A percentile compares a stretch with the other conserved stretches of the same genome.
These are phyloP conservation scores for Dactylorhiza incarnata DNA, from an alignment of 106 monocot genomes.

Conservation along the genomic window DNA sequence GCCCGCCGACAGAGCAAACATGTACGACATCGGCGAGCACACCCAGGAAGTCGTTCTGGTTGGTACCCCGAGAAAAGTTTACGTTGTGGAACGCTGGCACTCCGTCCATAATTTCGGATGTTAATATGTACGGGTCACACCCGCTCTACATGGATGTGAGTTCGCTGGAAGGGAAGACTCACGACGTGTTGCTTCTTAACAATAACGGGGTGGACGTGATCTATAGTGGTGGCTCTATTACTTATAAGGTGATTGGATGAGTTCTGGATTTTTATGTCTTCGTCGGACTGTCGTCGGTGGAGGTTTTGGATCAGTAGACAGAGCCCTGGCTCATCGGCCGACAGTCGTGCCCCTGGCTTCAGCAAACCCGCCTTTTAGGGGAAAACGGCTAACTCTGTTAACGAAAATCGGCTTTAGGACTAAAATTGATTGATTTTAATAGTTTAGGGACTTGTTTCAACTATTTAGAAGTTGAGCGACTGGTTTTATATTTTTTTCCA, in stretches of 20 bases:
- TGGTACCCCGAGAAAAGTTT: conserved; percentile 31
- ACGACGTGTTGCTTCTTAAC: conserved; percentile 47
- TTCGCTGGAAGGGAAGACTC: conserved; percentile 13
- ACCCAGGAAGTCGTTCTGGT: conserved; percentile 37
- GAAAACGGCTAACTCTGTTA: too few species aligned
- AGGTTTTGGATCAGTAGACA: conserved; percentile 48
- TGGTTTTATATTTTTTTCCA: too few species aligned
- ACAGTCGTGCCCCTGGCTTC: too few species aligned
- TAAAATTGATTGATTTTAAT: too few species aligned
- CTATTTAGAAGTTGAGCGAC: too few species aligned
- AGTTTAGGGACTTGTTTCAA: too few species aligned
- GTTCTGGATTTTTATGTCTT: conserved; percentile 53
- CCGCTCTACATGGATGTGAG: conserved; percentile 74
- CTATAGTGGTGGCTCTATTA: conserved; percentile 29
- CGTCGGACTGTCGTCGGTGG: conserved; percentile 31
- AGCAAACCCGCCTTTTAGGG: too few species aligned
- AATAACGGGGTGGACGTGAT: conserved; percentile 58
- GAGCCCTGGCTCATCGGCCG: conserved; percentile 46
- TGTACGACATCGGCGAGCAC: conserved; percentile 63
- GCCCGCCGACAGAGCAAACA: conserved; percentile 18
- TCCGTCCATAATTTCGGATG: conserved; percentile 9
- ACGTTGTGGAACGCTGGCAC: conserved; percentile 71
- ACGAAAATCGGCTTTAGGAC: too few species aligned
- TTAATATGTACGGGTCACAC: conserved; percentile 68
- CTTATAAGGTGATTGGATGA: conserved; percentile 59